These are phyloP conservation scores for Fusarium dlaminii DNA, from an alignment of 2,329 filamentous ascomycete species.

Conservation along the genomic window DNA sequence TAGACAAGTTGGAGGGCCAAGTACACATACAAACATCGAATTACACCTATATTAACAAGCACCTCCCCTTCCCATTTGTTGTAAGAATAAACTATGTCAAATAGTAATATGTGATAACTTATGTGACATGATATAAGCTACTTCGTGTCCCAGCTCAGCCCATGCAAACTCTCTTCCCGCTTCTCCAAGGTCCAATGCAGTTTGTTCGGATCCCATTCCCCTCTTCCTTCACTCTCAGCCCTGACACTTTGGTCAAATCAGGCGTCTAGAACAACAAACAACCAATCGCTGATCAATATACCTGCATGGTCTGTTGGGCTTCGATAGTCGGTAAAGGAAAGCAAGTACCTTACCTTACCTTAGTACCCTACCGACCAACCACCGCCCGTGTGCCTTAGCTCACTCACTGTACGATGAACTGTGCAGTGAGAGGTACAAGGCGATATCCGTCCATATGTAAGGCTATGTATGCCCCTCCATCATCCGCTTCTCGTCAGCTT, in stretches of 20 bases:
- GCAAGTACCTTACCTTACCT: not conserved
- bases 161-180: not conserved
- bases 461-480: conserved; percentile 7
- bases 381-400: not conserved
- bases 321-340: conserved; percentile 22
- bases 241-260: conserved; percentile 12
- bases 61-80: not conserved
- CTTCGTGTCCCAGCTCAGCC: not conserved
- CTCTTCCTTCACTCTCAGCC: conserved; percentile 19
- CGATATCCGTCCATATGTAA: not conserved
- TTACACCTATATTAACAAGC: not conserved
- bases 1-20: not conserved
- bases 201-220: conserved; percentile 1
- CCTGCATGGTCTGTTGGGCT: conserved; percentile 13
- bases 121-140: not conserved
- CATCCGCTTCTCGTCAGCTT: not conserved
- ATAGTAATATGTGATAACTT: not conserved
- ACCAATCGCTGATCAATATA: conserved; percentile 18
- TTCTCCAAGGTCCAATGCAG: conserved; percentile 3
- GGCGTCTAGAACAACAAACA: not conserved
- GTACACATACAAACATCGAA: not conserved
- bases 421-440: conserved; percentile 4
- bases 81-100: not conserved
- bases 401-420: conserved; percentile 21
- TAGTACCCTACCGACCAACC: not conserved